Base-by-base conservation (phyloP, 495 filamentous ascomycete genomes). In the Penicillium paxilli region DNA sequence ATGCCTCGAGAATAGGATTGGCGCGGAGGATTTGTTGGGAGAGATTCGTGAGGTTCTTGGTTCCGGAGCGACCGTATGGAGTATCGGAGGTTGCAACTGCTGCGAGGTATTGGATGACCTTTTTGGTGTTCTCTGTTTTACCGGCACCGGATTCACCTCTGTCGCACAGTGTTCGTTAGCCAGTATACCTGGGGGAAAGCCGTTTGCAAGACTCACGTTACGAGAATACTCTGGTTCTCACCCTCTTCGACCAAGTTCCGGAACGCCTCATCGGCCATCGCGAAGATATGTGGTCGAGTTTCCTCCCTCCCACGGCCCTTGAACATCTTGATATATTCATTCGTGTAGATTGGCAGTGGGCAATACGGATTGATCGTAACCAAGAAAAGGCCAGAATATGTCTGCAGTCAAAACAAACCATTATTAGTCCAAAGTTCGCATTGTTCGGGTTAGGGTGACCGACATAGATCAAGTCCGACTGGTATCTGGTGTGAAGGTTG, bases 91-190 rank as follows among this genome's bases (percentile, higher is more conserved):
- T 87, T 4, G 95, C 95, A 32, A 98, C 93, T 12, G 92, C 92
- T 19, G 95, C 95, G 42, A 99, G 83, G 69, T 97, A 99, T 57
- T 99, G 95, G 49, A 99, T 99, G 45, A 99, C 95, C 71, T 99
- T 99, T 66, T 99, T 99, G 2, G 95, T 99, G 59, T 99, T 99
- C 67, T 99, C 95, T 0, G 95, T 99, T 73, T 99, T 99, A 57
- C 95, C 95, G 23, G 95, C 95, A 57, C 95, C 95, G 19, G 95
- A 99, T 73, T 99, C 95, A 68, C 95, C 95, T 25, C 81, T 84
- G 24, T 37, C n/a, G 47, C 16, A 41, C 26, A 3, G 16, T 5
- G n/a, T 23, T 41, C 47, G 17, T 62, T 40, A 49, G 33, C n/a
- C 67, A 40, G 66, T 21, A 23, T 8, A 30, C 1, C 37, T 8